Evolutionary conservation across 1,284 basidiomycete genomes (phyloP).

Genomic region (Coniferiporia weirii): DNA sequence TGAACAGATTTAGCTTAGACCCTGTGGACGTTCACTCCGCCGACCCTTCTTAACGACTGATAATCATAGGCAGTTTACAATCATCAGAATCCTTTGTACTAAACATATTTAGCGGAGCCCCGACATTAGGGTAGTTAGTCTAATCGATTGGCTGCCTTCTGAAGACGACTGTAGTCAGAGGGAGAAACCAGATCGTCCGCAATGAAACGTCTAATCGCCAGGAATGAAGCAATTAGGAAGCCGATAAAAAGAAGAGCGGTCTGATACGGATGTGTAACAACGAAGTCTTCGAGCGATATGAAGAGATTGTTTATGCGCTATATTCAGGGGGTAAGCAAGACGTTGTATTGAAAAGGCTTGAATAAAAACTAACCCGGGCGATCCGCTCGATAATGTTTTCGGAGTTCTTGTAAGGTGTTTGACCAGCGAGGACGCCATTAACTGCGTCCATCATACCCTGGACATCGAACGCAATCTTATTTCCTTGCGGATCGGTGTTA

Average conservation of each 20-base stretch:
- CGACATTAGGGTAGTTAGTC: background rate
- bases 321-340: background rate
- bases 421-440: slow-evolving; percentile 58
- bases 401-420: slow-evolving; percentile 56
- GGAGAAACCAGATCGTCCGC: background rate
- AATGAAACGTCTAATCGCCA: slow-evolving; percentile 8
- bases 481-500: slow-evolving; percentile 47
- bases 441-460: slow-evolving; percentile 65
- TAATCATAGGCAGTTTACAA: background rate
- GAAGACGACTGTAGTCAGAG: slow-evolving; percentile 4
- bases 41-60: background rate
- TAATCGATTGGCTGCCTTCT: slow-evolving; percentile 4
- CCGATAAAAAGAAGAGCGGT: slow-evolving; percentile 14
- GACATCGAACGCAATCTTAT: slow-evolving; percentile 49
- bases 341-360: background rate
- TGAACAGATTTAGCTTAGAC: background rate
- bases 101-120: background rate
- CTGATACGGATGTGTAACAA: slow-evolving; percentile 17
- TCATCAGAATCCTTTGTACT: background rate
- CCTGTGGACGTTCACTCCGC: background rate
- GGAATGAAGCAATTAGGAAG: slow-evolving; percentile 8
- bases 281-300: slow-evolving; percentile 4
- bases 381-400: slow-evolving; percentile 64
- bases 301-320: slow-evolving; percentile 12
- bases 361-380: slow-evolving; percentile 48